These are phyloP conservation scores for Entophlyctis helioformis DNA, from an alignment of 192 early-diverging fungal genomes.

Conservation along the genomic window DNA sequence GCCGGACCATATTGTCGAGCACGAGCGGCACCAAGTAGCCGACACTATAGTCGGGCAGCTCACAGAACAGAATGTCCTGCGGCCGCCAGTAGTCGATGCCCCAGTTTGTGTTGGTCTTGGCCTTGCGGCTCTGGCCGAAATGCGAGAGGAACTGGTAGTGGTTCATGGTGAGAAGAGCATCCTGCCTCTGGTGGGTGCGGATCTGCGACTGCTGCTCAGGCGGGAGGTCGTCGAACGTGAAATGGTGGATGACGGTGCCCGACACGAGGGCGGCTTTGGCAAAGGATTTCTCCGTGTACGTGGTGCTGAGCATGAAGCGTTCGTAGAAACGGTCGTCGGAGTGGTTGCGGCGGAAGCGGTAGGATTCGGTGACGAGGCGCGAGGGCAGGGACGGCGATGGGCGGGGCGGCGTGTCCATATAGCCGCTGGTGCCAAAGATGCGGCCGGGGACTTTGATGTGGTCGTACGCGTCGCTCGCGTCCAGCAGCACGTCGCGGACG, in stretches of 20 bases:
- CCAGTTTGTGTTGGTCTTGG: neutral
- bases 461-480: conserved; percentile 3
- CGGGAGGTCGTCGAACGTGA: too few relatives aligned
- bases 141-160: conserved; percentile 5
- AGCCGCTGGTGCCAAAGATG: conserved; percentile 3
- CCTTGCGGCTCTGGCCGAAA: neutral
- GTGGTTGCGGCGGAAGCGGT: too few relatives aligned
- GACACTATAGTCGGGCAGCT: neutral
- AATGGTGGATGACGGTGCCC: too few relatives aligned
- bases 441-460: neutral
- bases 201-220: too few relatives aligned
- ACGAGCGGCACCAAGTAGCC: conserved; percentile 1
- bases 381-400: too few relatives aligned
- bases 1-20: neutral
- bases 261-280: too few relatives aligned
- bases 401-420: neutral
- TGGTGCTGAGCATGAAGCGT: too few relatives aligned
- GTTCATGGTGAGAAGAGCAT: conserved; percentile 1
- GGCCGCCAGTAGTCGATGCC: conserved; percentile 4
- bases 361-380: too few relatives aligned
- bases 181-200: too few relatives aligned
- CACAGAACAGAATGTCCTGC: neutral
- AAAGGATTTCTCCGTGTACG: too few relatives aligned
- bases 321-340: too few relatives aligned
- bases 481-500: too few relatives aligned